A percentile compares a stretch with the other conserved stretches of the same genome.
Evolutionary conservation across 352 stramenopile genomes (phyloP).

Genomic region (Pythium myriotylum): DNA sequence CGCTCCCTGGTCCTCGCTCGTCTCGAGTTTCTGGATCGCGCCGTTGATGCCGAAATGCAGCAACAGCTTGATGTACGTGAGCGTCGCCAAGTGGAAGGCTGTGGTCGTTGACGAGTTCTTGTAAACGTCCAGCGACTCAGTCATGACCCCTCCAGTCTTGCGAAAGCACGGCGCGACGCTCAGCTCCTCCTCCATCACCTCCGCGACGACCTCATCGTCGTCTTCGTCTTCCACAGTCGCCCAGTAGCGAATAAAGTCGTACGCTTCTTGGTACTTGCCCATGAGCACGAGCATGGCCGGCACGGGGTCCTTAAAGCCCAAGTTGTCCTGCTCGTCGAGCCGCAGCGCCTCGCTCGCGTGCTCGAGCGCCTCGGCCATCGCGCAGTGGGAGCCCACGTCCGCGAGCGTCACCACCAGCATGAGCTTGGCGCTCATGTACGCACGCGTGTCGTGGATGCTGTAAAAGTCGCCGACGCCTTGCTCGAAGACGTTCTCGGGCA

Average conservation of each 20-base stretch:
- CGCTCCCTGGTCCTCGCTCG: neutral
- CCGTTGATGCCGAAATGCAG: conserved; percentile 1
- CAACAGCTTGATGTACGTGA: conserved; percentile 14
- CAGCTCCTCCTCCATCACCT: neutral
- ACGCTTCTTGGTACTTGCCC: neutral
- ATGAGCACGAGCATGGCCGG: conserved; percentile 2
- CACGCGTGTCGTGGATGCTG: neutral
- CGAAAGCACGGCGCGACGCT: conserved; percentile 9
- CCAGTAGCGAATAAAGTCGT: conserved; percentile 7
- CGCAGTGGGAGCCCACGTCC: conserved; percentile 4
- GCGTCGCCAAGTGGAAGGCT: neutral
- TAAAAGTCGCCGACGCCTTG: conserved; percentile 7
- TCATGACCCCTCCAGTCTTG: conserved; percentile 3
- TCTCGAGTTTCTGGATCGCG: conserved; percentile 1
- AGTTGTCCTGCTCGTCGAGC: conserved; percentile 8
- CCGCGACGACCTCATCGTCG: neutral
- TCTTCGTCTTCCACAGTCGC: neutral
- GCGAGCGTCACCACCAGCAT: neutral
- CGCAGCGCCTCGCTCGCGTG: neutral
- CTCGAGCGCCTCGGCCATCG: neutral
- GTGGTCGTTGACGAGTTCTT: neutral
- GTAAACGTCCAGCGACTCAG: conserved; percentile 9
- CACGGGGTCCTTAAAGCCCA: neutral
- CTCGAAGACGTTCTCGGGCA: conserved; percentile 1
- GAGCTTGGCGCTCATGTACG: conserved; percentile 7